Conservation (phyloP, 257 asterid genomes). For the Mitragyna speciosa region DNA sequence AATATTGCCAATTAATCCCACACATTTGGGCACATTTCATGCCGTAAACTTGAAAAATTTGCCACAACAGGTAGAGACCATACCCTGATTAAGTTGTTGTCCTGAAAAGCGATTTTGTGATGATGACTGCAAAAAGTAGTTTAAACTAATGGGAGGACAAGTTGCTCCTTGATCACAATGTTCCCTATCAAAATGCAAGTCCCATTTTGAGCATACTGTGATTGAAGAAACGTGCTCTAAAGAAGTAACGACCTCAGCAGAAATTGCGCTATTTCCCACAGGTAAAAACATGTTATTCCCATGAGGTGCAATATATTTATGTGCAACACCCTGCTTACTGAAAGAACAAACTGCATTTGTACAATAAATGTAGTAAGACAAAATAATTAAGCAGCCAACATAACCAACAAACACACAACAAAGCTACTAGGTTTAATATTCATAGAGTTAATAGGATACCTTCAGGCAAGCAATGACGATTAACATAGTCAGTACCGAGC, state of each 20-base stretch:
- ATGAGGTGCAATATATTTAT: constrained; percentile 20
- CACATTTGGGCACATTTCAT: not conserved
- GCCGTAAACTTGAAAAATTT: not conserved
- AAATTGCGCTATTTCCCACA: constrained; percentile 15
- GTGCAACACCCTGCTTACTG: constrained; percentile 14
- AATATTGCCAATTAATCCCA: not conserved
- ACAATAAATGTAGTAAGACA: not conserved
- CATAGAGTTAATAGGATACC: constrained; percentile 19
- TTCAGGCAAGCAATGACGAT: constrained; percentile 19
- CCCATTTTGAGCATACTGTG: constrained; percentile 38
- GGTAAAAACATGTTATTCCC: constrained; percentile 28
- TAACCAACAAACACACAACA: not conserved
- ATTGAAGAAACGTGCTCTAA: constrained; percentile 45
- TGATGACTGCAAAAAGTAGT: constrained; percentile 20
- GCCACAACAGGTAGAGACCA: not conserved
- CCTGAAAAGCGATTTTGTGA: constrained; percentile 27
- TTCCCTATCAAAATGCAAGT: constrained; percentile 31
- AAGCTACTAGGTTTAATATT: not conserved
- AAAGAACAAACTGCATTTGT: constrained; percentile 28
- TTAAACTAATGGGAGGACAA: constrained; percentile 20
- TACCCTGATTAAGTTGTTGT: constrained; percentile 16
- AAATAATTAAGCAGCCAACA: constrained; percentile 14
- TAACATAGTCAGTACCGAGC: constrained; percentile 6
- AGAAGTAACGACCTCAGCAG: constrained; percentile 34
- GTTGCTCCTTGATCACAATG: constrained; percentile 28